Conservation (phyloP, 1,284 basidiomycete genomes). For the Rhodotorula sp. region DNA sequence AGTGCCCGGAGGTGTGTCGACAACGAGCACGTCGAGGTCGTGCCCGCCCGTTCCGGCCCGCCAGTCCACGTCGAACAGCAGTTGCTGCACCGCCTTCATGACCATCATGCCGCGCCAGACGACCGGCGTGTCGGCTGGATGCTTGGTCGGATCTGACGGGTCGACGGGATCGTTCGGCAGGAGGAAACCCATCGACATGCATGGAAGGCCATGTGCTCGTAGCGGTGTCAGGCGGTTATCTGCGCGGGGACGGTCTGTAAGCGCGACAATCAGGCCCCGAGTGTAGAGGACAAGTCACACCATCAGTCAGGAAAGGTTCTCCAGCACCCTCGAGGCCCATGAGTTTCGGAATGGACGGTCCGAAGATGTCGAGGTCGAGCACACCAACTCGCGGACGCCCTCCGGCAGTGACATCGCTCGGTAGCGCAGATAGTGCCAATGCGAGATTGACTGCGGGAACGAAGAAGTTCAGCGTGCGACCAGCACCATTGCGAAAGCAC, state of each 20-base stretch:
- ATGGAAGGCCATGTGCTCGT: slow-evolving; percentile 83
- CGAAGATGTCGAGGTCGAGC: slow-evolving; percentile 93
- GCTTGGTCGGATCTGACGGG: slow-evolving; percentile 44
- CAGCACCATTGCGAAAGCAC: no score
- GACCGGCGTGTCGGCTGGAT: slow-evolving; percentile 68
- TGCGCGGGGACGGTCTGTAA: slow-evolving; percentile 1
- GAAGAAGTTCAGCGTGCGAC: background rate
- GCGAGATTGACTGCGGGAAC: slow-evolving; percentile 75
- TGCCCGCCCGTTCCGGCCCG: slow-evolving; percentile 48
- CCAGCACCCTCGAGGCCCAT: slow-evolving; percentile 83
- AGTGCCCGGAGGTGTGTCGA: slow-evolving; percentile 97
- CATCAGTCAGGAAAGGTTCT: slow-evolving; percentile 74
- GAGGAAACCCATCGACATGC: slow-evolving; percentile 94
- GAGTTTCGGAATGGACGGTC: slow-evolving; percentile 90
- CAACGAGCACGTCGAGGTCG: slow-evolving; percentile 77
- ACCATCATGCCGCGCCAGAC: slow-evolving; percentile 99
- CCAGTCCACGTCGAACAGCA: slow-evolving; percentile 98
- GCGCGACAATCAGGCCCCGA: no score
- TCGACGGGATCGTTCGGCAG: slow-evolving; percentile 50
- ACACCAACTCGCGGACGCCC: slow-evolving; percentile 68
- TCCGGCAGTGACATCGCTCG: slow-evolving; percentile 40
- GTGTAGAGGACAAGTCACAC: no score
- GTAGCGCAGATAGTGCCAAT: slow-evolving; percentile 61
- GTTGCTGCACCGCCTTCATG: slow-evolving; percentile 95
- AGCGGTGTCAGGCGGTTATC: slow-evolving; percentile 72